Evolutionary conservation across 805 yeast species (phyloP), one percentile per base, ranked within the genome.

Genomic region (Danielia reshetovae): DNA sequence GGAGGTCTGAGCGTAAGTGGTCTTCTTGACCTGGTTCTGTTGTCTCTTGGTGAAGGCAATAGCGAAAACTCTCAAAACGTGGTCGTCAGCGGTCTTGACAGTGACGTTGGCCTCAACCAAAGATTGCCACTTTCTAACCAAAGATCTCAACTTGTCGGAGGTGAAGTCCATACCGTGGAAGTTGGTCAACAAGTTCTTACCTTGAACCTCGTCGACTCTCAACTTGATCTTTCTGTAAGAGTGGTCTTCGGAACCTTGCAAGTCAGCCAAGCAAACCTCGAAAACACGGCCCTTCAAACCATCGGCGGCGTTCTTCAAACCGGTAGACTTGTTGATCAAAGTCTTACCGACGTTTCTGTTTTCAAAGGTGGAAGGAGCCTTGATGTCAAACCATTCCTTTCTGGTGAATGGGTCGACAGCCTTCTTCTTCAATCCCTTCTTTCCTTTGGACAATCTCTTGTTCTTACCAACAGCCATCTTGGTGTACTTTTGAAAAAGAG

Each of bases 401-500:
- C 32, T 31, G 29, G 32, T 21, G 39, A 36, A 36, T 15, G 39
- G 39, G 35, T 36, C 39, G 23, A 32, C 39, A 27, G 34, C 32
- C 35, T 31, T 36, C 39, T 36, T 36, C 35, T 32, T 36, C 32
- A 36, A 28, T 10, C 39, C 39, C 29, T 36, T 36, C 39, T 36
- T 36, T 7, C 39, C 39, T 29, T 36, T 36, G 35, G 39, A 36
- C 27, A 36, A 23, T 36, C 46, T 37, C 42, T 34, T 27, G 32
- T 35, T 39, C 32, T 38, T 28, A 15, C 41, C 42, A 32, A 39
- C 37, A 32, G 37, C 37, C 37, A 34, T 34, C n/a, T n/a, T n/a
- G 31, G 15, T 32, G 30, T 32, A 16, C 29, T 32, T 22, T 23
- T 19, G 22, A 9, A 19, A 31, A 33, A 37, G 36, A 37, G 37